Conservation (phyloP, 305 asterid genomes). For the Rubia tinctorum region DNA sequence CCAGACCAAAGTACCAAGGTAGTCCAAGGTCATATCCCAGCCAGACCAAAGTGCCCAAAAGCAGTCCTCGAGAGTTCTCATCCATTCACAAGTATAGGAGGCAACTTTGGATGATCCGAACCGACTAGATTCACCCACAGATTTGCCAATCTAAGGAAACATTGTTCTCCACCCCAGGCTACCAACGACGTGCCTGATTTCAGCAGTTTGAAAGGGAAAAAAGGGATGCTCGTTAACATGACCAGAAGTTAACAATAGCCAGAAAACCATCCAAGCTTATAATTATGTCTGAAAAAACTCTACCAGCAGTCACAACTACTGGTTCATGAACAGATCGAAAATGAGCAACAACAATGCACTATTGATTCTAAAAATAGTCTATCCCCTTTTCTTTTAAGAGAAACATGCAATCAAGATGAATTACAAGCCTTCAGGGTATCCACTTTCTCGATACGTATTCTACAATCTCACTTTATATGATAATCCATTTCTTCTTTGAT, state of each 20-base stretch:
- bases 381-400: background rate
- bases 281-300: background rate
- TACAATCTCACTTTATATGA: background rate
- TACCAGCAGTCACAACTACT: background rate
- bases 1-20: background rate
- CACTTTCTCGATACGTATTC: background rate
- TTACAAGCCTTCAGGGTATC: background rate
- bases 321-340: background rate
- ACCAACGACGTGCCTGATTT: constrained; percentile 56
- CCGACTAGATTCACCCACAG: constrained; percentile 66
- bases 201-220: constrained; percentile 10
- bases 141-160: constrained; percentile 66
- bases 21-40: background rate
- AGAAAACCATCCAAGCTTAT: background rate
- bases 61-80: constrained; percentile 11
- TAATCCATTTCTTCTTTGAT: background rate
- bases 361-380: background rate
- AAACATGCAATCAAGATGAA: background rate
- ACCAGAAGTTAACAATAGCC: background rate
- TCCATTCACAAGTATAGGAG: constrained; percentile 38
- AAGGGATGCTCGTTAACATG: background rate
- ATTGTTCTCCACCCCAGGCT: constrained; percentile 52
- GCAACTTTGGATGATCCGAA: constrained; percentile 52
- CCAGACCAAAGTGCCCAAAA: background rate
- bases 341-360: background rate